Base-by-base conservation (phyloP, 2,329 filamentous ascomycete genomes). In the Cephalotrichum gorgonifer region DNA sequence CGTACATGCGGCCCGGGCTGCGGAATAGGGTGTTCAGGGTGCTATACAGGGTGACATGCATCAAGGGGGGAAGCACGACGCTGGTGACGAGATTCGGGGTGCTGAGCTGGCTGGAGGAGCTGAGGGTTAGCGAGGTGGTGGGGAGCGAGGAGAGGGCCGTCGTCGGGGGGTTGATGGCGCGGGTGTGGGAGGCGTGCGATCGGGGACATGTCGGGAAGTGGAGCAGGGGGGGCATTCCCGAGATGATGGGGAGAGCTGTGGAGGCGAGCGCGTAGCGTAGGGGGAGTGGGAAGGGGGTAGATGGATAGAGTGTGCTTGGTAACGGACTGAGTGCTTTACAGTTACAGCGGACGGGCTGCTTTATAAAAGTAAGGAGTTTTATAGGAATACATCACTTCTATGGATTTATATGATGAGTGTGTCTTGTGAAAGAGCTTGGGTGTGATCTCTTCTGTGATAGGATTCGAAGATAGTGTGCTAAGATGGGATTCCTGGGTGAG, bases 41-140 rank as follows among this genome's bases (percentile, higher is more conserved):
- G 22, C 55, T 94, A 15, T 83, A 83, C 57, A 75, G 84, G 38
- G 81, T 83, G 3, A 81, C 80, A 0, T 75, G 74, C 43, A 77
- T 90, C 28, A 76, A 81, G 27, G 81, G 78, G 2, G 88, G 86
- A 1, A 88, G 85, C 62, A 86, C 83, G 4, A 91, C 85, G n/a
- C 70, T 95, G 43, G 75, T 88, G 33, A 94, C 88, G 1, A 73
- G 89, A 50, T 82, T 84, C 41, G 87, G 86, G 15, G 69, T 86
- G 20, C 62, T 91, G 48, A 83, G 77, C 55, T 95, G 88, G 89
- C 71, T 91, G 8, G 47, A 53, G 43, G 44, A 41, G 17, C 50
- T 52, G 46, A 38, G 47, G 27, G 41, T 38, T 6, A 27, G 44
- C 7, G 47, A 20, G 30, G 43, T 50, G 22, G 28, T 27, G 43